Conservation (phyloP, 768 basidiomycete species). For the Suillus brevipes region DNA sequence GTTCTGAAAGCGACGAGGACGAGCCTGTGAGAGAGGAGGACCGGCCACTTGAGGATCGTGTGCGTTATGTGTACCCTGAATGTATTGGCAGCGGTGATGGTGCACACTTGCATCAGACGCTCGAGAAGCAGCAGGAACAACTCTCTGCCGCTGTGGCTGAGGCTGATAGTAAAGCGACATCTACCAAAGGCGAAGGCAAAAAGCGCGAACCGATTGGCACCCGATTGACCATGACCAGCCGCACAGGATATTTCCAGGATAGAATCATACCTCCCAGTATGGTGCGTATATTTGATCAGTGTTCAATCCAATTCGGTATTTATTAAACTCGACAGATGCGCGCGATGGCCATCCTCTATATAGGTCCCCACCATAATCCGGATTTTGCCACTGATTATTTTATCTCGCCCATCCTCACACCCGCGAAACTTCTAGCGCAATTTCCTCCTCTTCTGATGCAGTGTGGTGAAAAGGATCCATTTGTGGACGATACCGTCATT, state of each 20-base stretch:
- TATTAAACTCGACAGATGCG: constrained; percentile 76
- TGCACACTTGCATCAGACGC: constrained; percentile 29
- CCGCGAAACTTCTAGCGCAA: constrained; percentile 77
- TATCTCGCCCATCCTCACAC: constrained; percentile 92
- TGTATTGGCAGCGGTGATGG: constrained; percentile 11
- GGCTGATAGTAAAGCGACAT: constrained; percentile 48
- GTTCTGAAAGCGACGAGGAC: constrained; percentile 51
- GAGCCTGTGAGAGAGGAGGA: constrained; percentile 65
- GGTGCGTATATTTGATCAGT: constrained; percentile 53
- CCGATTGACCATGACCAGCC: constrained; percentile 90
- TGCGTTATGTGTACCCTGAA: constrained; percentile 53
- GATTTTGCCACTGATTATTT: constrained; percentile 95
- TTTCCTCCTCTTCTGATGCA: constrained; percentile 95
- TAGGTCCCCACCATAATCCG: constrained; percentile 91
- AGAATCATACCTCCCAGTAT: constrained; percentile 93
- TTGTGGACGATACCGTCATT: constrained; percentile 97
- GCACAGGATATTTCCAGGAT: constrained; percentile 92
- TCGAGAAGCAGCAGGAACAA: constrained; percentile 53
- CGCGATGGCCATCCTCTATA: constrained; percentile 97
- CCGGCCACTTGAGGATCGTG: constrained; percentile 71
- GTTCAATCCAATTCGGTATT: neutral
- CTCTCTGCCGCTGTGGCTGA: constrained; percentile 51
- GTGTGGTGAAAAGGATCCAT: constrained; percentile 93
- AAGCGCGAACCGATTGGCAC: constrained; percentile 74
- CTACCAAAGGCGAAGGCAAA: constrained; percentile 31